These are phyloP conservation scores for Rhodotorula sp. DNA, from an alignment of 1,284 basidiomycete species.

Conservation along the genomic window DNA sequence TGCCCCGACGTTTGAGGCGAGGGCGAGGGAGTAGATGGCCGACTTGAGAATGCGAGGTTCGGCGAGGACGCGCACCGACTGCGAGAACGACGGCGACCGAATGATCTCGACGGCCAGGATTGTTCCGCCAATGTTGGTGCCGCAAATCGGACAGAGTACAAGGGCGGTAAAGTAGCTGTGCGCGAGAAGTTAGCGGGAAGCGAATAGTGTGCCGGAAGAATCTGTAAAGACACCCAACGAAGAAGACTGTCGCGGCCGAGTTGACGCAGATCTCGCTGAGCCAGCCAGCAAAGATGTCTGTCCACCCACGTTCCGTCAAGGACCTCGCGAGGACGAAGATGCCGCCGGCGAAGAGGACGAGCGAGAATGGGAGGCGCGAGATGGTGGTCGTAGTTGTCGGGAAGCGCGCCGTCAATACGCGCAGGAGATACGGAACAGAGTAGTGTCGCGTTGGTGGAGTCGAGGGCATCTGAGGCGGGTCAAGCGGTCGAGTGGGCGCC, in stretches of 20 bases:
- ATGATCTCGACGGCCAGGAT: constrained; percentile 74
- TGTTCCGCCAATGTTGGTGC: constrained; percentile 90
- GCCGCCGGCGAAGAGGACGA: constrained; percentile 88
- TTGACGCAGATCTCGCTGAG: constrained; percentile 55
- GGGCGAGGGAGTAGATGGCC: constrained; percentile 61
- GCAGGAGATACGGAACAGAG: constrained; percentile 37
- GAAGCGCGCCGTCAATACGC: constrained; percentile 52
- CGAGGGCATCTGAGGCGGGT: not conserved
- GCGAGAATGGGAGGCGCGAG: constrained; percentile 69
- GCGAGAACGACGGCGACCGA: constrained; percentile 44
- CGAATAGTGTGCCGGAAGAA: too few species aligned
- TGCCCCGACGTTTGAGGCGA: constrained; percentile 87
- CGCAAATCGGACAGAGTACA: constrained; percentile 57
- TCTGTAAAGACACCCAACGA: constrained; percentile 29
- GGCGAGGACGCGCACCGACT: constrained; percentile 44
- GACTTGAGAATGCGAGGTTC: constrained; percentile 47
- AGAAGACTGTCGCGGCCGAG: constrained; percentile 57
- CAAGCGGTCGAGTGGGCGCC: constrained; percentile 13
- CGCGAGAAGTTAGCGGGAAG: not conserved
- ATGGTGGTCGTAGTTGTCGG: constrained; percentile 72
- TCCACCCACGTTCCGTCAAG: constrained; percentile 83
- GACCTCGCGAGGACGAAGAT: constrained; percentile 94
- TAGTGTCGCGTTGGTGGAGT: not conserved
- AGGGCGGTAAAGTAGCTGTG: constrained; percentile 33
- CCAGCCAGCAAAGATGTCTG: constrained; percentile 77